Evolutionary conservation across 2,329 filamentous ascomycete genomes (phyloP).

Genomic region (Sclerotinia minor): DNA sequence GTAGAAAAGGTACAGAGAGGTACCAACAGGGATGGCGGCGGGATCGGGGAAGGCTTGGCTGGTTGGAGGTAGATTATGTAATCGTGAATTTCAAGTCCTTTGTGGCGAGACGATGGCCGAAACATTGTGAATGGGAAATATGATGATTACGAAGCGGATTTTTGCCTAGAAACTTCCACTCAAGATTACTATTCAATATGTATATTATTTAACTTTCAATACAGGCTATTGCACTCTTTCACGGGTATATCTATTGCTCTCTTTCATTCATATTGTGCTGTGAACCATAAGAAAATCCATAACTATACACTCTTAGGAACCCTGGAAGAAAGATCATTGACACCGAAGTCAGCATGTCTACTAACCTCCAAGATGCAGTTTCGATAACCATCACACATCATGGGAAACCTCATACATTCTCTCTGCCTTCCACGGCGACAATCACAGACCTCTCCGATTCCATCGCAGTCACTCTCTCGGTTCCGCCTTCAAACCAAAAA

Average conservation of each 20-base stretch:
- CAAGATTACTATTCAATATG: constrained; percentile 1
- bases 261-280: constrained; percentile 1
- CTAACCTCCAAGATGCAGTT: constrained; percentile 42
- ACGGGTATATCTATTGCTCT: background rate
- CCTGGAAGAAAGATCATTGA: constrained; percentile 17
- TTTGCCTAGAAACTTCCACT: constrained; percentile 38
- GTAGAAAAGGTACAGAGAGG: constrained; percentile 17
- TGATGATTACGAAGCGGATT: constrained; percentile 39
- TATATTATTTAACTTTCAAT: constrained; percentile 6
- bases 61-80: background rate
- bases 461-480: constrained; percentile 56
- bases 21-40: constrained; percentile 19
- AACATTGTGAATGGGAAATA: background rate
- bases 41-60: constrained; percentile 11
- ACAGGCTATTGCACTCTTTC: background rate
- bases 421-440: constrained; percentile 49
- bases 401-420: constrained; percentile 48
- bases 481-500: constrained; percentile 66
- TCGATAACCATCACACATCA: constrained; percentile 51
- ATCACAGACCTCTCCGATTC: constrained; percentile 59
- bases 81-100: background rate
- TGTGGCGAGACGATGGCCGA: background rate
- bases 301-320: no score
- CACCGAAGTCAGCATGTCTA: constrained; percentile 27
- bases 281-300: background rate